Evolutionary conservation across 2,329 filamentous ascomycete genomes (phyloP).

Genomic region (Chaetomiaceae sp.): DNA sequence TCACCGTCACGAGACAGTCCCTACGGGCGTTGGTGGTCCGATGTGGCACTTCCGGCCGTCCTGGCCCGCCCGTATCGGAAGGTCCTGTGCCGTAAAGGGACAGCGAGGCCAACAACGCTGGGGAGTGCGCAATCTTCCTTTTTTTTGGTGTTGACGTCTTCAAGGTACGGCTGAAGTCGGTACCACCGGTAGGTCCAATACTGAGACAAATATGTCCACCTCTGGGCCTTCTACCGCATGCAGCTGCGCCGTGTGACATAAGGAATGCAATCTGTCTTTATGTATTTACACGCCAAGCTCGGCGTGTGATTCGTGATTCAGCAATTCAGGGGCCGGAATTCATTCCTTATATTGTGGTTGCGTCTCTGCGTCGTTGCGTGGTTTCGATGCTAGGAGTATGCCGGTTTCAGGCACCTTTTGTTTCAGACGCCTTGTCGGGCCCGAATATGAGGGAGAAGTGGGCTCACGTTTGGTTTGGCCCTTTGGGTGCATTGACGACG

Average conservation of each 20-base stretch:
- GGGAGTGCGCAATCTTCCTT: neutral
- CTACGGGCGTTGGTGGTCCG: neutral
- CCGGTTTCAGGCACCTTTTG: too few species aligned
- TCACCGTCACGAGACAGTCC: too few species aligned
- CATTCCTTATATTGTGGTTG: too few species aligned
- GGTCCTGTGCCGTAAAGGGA: neutral
- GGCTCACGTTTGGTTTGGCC: too few species aligned
- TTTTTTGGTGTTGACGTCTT: neutral
- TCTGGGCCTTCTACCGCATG: neutral
- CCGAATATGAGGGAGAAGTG: too few species aligned
- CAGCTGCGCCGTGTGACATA: neutral
- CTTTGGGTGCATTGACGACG: too few species aligned
- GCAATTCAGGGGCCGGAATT: too few species aligned
- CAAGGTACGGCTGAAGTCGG: slow-evolving; percentile 2
- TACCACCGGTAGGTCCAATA: neutral
- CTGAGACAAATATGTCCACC: neutral
- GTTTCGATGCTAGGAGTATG: too few species aligned
- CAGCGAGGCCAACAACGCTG: neutral
- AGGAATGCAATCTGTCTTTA: too few species aligned
- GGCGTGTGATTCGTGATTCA: neutral
- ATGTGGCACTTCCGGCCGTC: neutral
- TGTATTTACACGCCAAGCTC: too few species aligned
- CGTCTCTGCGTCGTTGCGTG: too few species aligned
- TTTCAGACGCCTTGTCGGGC: too few species aligned
- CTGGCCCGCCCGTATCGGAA: neutral